A percentile compares a stretch with the other conserved stretches of the same genome.
Evolutionary conservation across 2,329 filamentous ascomycete species (phyloP).

Genomic region (Hortaea sp.): DNA sequence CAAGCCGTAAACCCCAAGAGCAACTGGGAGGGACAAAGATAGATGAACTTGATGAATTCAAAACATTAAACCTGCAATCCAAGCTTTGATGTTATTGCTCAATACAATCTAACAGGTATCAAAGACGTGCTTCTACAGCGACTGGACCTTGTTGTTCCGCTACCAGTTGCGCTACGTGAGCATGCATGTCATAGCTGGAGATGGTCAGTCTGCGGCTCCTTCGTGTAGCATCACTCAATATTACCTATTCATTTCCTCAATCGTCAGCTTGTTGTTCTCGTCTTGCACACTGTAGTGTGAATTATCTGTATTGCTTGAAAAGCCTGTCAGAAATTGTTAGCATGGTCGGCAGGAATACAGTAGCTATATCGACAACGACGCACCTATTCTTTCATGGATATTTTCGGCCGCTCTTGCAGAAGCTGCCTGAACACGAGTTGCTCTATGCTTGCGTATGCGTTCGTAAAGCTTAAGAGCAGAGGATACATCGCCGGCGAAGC

Average conservation of each 20-base stretch:
- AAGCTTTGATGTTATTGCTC: too few relatives aligned
- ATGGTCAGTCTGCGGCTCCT: not conserved
- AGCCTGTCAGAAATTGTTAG: conserved; percentile 32
- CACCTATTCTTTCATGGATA: conserved; percentile 30
- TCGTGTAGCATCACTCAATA: not conserved
- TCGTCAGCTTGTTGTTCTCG: conserved; percentile 50
- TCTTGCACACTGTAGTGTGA: conserved; percentile 51
- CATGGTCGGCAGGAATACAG: not conserved
- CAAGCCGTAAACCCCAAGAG: too few relatives aligned
- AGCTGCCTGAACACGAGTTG: conserved; percentile 29
- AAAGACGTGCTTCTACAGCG: not conserved
- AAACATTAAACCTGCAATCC: too few relatives aligned
- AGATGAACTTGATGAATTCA: too few relatives aligned
- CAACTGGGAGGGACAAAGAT: too few relatives aligned
- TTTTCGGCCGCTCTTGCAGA: conserved; percentile 27
- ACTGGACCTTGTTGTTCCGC: not conserved
- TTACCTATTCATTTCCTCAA: conserved; percentile 57
- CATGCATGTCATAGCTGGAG: conserved; percentile 1
- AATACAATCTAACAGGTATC: not conserved
- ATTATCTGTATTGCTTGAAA: conserved; percentile 48
- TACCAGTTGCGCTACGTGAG: not conserved
- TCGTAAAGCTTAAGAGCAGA: conserved; percentile 28
- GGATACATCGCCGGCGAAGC: conserved; percentile 30
- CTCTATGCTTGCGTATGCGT: conserved; percentile 26
- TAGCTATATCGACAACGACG: not conserved